Evolutionary conservation across 2,329 filamentous ascomycete species (phyloP).

Genomic region (Piedraia hortae): DNA sequence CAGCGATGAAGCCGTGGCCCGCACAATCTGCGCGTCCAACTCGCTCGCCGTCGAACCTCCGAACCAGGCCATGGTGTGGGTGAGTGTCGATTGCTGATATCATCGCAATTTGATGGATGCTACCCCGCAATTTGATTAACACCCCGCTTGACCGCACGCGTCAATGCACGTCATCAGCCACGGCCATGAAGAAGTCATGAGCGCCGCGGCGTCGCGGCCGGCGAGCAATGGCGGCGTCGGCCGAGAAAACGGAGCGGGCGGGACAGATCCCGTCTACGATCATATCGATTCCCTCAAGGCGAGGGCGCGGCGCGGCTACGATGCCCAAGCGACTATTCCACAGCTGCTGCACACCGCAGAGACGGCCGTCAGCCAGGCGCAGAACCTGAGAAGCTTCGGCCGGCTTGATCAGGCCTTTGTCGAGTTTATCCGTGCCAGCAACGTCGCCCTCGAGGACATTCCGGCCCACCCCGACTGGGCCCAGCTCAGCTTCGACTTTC

Average conservation of each 20-base stretch:
- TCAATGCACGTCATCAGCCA: too few relatives aligned
- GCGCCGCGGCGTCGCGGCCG: not conserved
- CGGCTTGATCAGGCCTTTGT: slow-evolving; percentile 49
- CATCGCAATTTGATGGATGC: too few relatives aligned
- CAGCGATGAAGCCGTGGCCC: slow-evolving; percentile 81
- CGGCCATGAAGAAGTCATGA: too few relatives aligned
- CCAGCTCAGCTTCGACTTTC: slow-evolving; percentile 12
- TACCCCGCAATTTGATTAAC: too few relatives aligned
- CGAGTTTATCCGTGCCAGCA: slow-evolving; percentile 59
- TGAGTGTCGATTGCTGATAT: not conserved
- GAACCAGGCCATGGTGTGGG: slow-evolving; percentile 55
- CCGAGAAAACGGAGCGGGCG: too few relatives aligned
- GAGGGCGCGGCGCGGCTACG: slow-evolving; percentile 13
- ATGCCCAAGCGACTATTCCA: slow-evolving; percentile 6
- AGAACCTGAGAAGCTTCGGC: slow-evolving; percentile 29
- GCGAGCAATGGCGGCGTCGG: not conserved
- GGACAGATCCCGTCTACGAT: slow-evolving; percentile 8
- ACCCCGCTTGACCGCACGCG: too few relatives aligned
- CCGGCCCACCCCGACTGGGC: slow-evolving; percentile 46
- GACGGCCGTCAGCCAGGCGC: slow-evolving; percentile 21
- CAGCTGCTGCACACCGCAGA: slow-evolving; percentile 17
- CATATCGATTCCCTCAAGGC: slow-evolving; percentile 19
- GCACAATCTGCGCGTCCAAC: slow-evolving; percentile 90
- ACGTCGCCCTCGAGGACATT: slow-evolving; percentile 50
- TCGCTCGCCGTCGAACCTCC: slow-evolving; percentile 44